phyloP scores from a whole-genome alignment of 2,329 filamentous ascomycete species.

The Periconia macrospinosa region DNA sequence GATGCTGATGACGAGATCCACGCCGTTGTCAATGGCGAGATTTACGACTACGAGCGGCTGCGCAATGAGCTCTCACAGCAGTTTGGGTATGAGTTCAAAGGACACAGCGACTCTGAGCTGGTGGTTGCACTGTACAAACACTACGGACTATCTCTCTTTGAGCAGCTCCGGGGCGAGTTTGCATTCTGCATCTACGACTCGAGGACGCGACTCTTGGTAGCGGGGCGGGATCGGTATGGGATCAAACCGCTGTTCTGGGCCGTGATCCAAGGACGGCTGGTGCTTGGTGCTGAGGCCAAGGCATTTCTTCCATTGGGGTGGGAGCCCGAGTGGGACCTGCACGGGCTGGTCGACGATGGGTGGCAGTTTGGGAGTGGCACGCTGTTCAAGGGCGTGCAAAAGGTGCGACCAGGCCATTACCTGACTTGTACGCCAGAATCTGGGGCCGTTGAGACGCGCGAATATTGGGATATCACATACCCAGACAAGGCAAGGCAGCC shows the following conservation, averaged over 20 bases:
- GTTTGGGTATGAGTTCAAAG: slow-evolving; percentile 50
- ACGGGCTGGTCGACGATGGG: slow-evolving; percentile 46
- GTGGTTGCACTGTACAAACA: slow-evolving; percentile 53
- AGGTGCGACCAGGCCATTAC: slow-evolving; percentile 29
- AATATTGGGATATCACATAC: slow-evolving; percentile 61
- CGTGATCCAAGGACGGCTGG: slow-evolving; percentile 41
- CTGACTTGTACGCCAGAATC: slow-evolving; percentile 34
- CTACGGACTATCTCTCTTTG: slow-evolving; percentile 49
- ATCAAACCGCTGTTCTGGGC: slow-evolving; percentile 62
- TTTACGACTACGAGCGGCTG: slow-evolving; percentile 58
- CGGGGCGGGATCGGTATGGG: slow-evolving; percentile 58
- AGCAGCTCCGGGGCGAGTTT: slow-evolving; percentile 58
- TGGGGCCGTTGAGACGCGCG: slow-evolving; percentile 41
- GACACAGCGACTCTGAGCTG: slow-evolving; percentile 56
- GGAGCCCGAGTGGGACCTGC: slow-evolving; percentile 58
- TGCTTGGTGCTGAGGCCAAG: slow-evolving; percentile 53
- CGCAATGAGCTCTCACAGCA: slow-evolving; percentile 39
- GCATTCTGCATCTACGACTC: slow-evolving; percentile 57
- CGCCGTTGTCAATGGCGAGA: slow-evolving; percentile 62
- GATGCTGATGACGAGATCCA: slow-evolving; percentile 41
- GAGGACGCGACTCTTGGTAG: slow-evolving; percentile 45
- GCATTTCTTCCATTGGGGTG: slow-evolving; percentile 56
- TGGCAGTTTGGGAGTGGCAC: slow-evolving; percentile 53
- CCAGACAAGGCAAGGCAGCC: slow-evolving; percentile 56
- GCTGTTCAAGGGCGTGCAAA: slow-evolving; percentile 54